Evolutionary conservation across 2,329 filamentous ascomycete genomes (phyloP), one percentile per base, ranked within the genome.

Genomic region (Stenocarpella maydis): DNA sequence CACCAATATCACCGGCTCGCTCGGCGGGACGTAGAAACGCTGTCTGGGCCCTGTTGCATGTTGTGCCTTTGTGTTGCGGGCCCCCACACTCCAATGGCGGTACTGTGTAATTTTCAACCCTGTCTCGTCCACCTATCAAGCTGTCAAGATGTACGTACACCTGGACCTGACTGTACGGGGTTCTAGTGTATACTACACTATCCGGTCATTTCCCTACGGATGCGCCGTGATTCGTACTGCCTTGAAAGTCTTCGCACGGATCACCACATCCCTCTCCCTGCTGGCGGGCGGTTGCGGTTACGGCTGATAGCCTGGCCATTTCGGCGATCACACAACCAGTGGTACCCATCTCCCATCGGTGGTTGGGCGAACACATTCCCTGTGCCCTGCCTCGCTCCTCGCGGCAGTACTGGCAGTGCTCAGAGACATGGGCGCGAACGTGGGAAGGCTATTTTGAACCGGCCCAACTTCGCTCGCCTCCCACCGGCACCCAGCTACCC

Each of bases 71-170:
- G 28, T 50, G 65, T 54, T 58, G 53, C 65, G 65, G 65, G 65
- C 52, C 65, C 65, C 65, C 65, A 67, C 65, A 67, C 65, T 58
- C 39, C 64, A 55, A 34, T 58, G 41, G 50, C 41, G n/a, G n/a
- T n/a, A n/a, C n/a, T n/a, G n/a, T 47, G 65, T 58, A 50, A 67
- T 67, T 67, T 67, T 67, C 53, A n/a, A 63, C 58, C 58, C 43
- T 37, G 58, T 63, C 58, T 15, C 43, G 37, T 49, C 58, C 28
- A 63, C 58, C 15, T 14, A 37, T n/a, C 43, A 24, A 17, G 28
- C n/a, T 37, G 28, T n/a, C n/a, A n/a, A n/a, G n/a, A n/a, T n/a
- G n/a, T n/a, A n/a, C n/a, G n/a, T 37, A 63, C 19, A 63, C 43
- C n/a, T 63, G 43, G 49, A 49, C 43, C 58, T 49, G 15, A 15